Evolutionary conservation across 495 filamentous ascomycete species (phyloP).

Genomic region (Penicillium taxi): DNA sequence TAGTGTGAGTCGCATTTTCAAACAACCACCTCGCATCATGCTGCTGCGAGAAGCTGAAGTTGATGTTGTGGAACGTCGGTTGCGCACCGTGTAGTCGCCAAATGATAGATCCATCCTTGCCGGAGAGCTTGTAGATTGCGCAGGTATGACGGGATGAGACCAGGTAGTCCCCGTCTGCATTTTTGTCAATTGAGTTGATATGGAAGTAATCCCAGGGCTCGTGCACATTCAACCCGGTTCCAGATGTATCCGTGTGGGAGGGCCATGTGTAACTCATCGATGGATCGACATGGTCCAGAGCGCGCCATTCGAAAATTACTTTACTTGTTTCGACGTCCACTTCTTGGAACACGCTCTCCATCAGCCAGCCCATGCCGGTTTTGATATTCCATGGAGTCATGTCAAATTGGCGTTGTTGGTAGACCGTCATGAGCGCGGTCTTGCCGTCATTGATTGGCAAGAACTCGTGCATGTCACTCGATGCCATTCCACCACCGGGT

Average conservation of each 20-base stretch:
- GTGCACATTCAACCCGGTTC: conserved; percentile 33
- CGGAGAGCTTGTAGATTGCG: conserved; percentile 53
- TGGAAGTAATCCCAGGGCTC: conserved; percentile 59
- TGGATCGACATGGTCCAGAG: conserved; percentile 45
- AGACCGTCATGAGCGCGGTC: conserved; percentile 48
- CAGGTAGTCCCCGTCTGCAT: conserved; percentile 48
- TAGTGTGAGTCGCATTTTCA: conserved; percentile 43
- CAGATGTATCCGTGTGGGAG: conserved; percentile 39
- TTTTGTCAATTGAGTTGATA: conserved; percentile 57
- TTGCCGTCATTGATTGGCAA: conserved; percentile 38
- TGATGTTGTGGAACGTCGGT: conserved; percentile 39
- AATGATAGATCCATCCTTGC: conserved; percentile 47
- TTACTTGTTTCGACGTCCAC: conserved; percentile 43
- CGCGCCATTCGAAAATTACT: conserved; percentile 47
- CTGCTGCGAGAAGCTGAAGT: conserved; percentile 54
- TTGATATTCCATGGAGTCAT: conserved; percentile 45
- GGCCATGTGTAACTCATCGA: conserved; percentile 38
- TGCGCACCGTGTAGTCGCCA: conserved; percentile 50
- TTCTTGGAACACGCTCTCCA: conserved; percentile 46
- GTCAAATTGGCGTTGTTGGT: conserved; percentile 48
- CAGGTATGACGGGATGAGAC: conserved; percentile 52
- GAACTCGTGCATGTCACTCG: conserved; percentile 48
- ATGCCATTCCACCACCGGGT: conserved; percentile 39
- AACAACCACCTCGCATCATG: conserved; percentile 53
- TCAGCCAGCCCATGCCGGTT: conserved; percentile 41